Conservation (phyloP, 768 basidiomycete genomes). For the Butyriboletus loyo region DNA sequence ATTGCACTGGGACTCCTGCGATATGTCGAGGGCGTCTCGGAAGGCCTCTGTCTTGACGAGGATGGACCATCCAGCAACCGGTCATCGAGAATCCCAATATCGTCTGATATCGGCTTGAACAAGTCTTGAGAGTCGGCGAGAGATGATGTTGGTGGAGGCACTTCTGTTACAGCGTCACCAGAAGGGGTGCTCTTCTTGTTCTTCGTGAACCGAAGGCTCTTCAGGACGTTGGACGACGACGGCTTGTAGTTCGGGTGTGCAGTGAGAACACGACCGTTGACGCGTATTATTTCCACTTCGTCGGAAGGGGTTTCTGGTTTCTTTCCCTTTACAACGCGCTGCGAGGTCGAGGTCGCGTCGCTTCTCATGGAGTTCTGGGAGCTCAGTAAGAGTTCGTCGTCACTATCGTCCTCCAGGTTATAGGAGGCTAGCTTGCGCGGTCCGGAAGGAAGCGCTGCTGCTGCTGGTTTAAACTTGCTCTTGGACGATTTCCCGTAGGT, state of each 20-base stretch:
- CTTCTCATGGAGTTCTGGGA: slow-evolving; percentile 19
- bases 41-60: background rate
- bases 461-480: slow-evolving; percentile 8
- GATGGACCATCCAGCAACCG: background rate
- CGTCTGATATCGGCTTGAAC: slow-evolving; percentile 19
- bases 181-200: slow-evolving; percentile 17
- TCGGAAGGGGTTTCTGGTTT: background rate
- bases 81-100: slow-evolving; percentile 3
- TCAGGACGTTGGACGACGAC: background rate
- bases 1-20: background rate
- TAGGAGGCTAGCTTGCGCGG: background rate
- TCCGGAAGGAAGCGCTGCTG: background rate
- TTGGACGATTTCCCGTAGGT: slow-evolving; percentile 2
- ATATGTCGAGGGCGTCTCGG: slow-evolving; percentile 2
- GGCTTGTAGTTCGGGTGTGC: slow-evolving; percentile 27
- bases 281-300: slow-evolving; percentile 9
- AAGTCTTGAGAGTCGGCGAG: slow-evolving; percentile 22
- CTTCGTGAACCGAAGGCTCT: slow-evolving; percentile 35
- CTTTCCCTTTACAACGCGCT: slow-evolving; percentile 14
- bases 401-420: slow-evolving; percentile 19
- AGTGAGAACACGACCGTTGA: slow-evolving; percentile 13
- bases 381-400: slow-evolving; percentile 29
- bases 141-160: slow-evolving; percentile 22
- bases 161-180: background rate
- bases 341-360: slow-evolving; percentile 10